These are phyloP conservation scores for Darksidea phi DNA, from an alignment of 495 filamentous ascomycete species.

Conservation along the genomic window DNA sequence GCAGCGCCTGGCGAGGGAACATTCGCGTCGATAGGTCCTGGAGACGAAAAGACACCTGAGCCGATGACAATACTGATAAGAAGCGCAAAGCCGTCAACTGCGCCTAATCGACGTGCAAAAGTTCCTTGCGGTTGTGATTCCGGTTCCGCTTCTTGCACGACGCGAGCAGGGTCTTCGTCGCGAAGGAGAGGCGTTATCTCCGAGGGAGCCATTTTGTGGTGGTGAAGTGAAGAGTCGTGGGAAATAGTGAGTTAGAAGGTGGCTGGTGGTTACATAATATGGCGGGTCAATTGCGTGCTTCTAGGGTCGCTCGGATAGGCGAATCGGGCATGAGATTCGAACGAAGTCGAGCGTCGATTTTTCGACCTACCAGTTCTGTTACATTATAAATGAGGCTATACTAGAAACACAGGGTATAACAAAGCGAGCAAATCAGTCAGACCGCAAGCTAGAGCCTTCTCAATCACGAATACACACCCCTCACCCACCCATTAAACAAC, in stretches of 20 bases:
- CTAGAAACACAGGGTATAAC: background rate
- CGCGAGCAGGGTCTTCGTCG: background rate
- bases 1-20: conserved; percentile 55
- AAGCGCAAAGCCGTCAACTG: conserved; percentile 55
- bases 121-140: conserved; percentile 7
- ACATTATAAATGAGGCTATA: background rate
- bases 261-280: background rate
- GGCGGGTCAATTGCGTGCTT: background rate
- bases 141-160: background rate
- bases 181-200: conserved; percentile 1
- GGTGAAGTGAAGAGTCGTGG: background rate
- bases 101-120: conserved; percentile 49
- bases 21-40: conserved; percentile 56
- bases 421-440: background rate
- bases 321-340: background rate
- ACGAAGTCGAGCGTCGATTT: too few relatives aligned
- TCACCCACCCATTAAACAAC: background rate
- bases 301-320: background rate
- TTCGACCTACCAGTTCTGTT: too few relatives aligned
- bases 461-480: background rate
- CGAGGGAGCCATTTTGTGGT: background rate
- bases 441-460: background rate
- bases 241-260: background rate
- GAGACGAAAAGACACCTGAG: conserved; percentile 57
- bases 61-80: conserved; percentile 58